Evolutionary conservation across 176 grass and related monocot genomes (phyloP), one percentile per base, ranked within the genome.

Genomic region (Pharus latifolius): DNA sequence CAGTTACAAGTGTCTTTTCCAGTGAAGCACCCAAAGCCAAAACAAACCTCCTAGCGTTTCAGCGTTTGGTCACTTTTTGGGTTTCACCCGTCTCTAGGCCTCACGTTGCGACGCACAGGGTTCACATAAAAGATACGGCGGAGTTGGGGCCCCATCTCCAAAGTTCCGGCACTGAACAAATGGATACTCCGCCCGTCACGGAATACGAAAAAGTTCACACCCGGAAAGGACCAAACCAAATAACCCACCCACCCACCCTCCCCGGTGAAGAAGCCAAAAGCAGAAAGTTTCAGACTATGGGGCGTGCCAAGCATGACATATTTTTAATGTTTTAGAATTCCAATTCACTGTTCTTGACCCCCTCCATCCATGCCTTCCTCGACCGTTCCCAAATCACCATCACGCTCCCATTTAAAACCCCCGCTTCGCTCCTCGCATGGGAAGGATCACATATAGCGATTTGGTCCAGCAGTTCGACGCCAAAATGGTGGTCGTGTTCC

Each of bases 401-500:
- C 35, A 18, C 69, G 25, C 9, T 2, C 56, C 58, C 78, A 38
- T 81, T 75, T 20, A 81, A 71, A 69, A n/a, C 35, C 46, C 59
- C 10, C 64, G 12, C 69, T 52, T 22, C 7, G 31, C 6, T 12
- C 41, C 42, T 69, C 33, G 56, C 26, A 10, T 5, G 18, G 28
- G 22, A 14, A 49, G n/a, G n/a, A n/a, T n/a, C n/a, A n/a, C n/a
- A n/a, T n/a, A n/a, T n/a, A n/a, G n/a, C n/a, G n/a, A n/a, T n/a
- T n/a, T n/a, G n/a, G n/a, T n/a, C n/a, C n/a, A 7, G 17, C 1
- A n/a, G 29, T 50, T 2, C 9, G 2, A 72, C 37, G 26, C n/a
- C n/a, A 57, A 27, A 17, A 72, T 79, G 75, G 84, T 78, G 80
- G 61, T 55, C 56, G 77, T 62, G 4, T 87, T 87, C 87, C 83